Percentiles rank a stretch among this genome's conserved stretches.
phyloP scores from a whole-genome alignment of 164 flowering plant genomes.

The Annona cherimola region DNA sequence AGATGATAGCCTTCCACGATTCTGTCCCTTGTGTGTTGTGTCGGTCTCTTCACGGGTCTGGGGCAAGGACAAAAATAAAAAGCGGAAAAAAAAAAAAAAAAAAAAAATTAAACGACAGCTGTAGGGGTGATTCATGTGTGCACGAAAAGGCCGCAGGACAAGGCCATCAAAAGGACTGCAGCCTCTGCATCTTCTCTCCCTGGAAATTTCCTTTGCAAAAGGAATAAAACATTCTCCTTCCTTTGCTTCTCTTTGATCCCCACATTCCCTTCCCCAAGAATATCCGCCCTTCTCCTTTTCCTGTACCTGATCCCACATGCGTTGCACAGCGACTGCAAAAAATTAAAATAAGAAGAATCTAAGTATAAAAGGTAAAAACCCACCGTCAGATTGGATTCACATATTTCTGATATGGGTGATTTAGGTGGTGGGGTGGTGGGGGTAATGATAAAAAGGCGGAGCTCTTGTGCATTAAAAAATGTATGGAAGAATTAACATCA shows the following conservation, averaged over 20 bases:
- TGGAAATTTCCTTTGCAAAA: slow-evolving; percentile 7
- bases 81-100: background rate
- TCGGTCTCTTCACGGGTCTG: too few relatives aligned
- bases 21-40: background rate
- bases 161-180: slow-evolving; percentile 62
- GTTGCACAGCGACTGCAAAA: slow-evolving; percentile 71
- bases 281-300: slow-evolving; percentile 51
- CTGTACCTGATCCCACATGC: slow-evolving; percentile 93
- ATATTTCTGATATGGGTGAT: too few relatives aligned
- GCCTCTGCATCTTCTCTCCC: slow-evolving; percentile 61
- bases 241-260: slow-evolving; percentile 38
- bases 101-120: background rate
- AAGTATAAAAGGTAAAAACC: background rate
- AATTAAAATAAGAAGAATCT: background rate
- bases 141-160: slow-evolving; percentile 51
- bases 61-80: background rate
- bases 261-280: slow-evolving; percentile 27
- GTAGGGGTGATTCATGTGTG: slow-evolving; percentile 2
- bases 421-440: too few relatives aligned
- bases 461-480: too few relatives aligned
- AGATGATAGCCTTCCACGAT: background rate
- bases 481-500: background rate
- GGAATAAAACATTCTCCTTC: slow-evolving; percentile 27
- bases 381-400: too few relatives aligned
- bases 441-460: too few relatives aligned